Evolutionary conservation across 148 eudicot species (phyloP).

Genomic region (Rhododendron ovatum): DNA sequence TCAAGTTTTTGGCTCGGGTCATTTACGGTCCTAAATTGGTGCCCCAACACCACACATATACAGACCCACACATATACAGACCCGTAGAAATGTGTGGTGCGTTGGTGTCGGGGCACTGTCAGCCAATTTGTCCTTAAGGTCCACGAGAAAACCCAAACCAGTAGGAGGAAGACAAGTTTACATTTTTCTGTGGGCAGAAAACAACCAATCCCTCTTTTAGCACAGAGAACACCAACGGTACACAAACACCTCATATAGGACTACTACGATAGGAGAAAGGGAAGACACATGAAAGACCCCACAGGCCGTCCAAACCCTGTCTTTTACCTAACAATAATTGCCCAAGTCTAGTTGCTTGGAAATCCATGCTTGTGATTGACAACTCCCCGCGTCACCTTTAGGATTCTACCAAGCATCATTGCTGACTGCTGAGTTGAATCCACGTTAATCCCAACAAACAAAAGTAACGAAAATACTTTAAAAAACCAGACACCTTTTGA

Average conservation of each 20-base stretch:
- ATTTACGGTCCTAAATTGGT: too few species aligned
- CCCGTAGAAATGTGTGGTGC: too few species aligned
- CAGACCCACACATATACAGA: too few species aligned
- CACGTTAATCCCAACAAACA: background rate
- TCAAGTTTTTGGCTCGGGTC: too few species aligned
- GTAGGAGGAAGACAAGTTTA: background rate
- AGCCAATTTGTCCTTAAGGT: background rate
- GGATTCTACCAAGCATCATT: background rate
- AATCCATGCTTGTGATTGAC: background rate
- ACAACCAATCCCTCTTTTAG: background rate
- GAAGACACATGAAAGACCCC: background rate
- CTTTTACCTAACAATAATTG: background rate
- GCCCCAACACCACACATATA: too few species aligned
- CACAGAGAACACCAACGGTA: too few species aligned
- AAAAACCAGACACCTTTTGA: background rate
- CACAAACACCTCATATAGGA: too few species aligned
- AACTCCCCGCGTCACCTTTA: background rate
- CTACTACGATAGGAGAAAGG: background rate
- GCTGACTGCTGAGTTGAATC: constrained; percentile 2
- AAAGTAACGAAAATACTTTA: background rate
- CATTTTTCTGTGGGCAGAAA: background rate
- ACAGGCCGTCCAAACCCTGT: background rate
- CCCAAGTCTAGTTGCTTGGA: background rate
- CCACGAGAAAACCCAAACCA: background rate
- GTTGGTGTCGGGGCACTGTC: too few species aligned